These are phyloP conservation scores for Bjerkandera adusta DNA, from an alignment of 1,284 basidiomycete genomes.

Conservation along the genomic window DNA sequence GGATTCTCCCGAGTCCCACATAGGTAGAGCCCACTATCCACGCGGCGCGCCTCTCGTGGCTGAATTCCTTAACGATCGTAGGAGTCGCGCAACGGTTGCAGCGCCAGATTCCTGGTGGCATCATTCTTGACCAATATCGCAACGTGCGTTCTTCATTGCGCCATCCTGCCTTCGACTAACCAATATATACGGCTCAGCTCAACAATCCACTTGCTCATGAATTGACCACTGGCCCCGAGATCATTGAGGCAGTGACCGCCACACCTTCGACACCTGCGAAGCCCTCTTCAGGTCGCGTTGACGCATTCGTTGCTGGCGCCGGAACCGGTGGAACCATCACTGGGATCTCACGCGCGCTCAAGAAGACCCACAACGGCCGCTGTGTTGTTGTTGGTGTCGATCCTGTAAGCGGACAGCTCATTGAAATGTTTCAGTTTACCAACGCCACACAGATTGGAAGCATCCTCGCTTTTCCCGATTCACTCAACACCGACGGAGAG, in stretches of 20 bases:
- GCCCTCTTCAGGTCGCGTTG: slow-evolving; percentile 72
- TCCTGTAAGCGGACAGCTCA: slow-evolving; percentile 55
- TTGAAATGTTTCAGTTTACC: background rate
- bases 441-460: slow-evolving; percentile 66
- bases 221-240: slow-evolving; percentile 85
- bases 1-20: slow-evolving; percentile 84
- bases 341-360: slow-evolving; percentile 82
- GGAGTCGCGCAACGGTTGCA: slow-evolving; percentile 82
- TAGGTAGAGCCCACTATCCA: slow-evolving; percentile 62
- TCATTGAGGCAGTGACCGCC: slow-evolving; percentile 69
- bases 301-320: slow-evolving; percentile 85
- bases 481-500: slow-evolving; percentile 41
- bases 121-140: slow-evolving; percentile 91
- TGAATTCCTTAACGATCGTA: slow-evolving; percentile 79
- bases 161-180: slow-evolving; percentile 4
- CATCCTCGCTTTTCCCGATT: slow-evolving; percentile 75
- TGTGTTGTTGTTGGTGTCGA: slow-evolving; percentile 86
- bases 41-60: slow-evolving; percentile 54
- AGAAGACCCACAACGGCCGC: slow-evolving; percentile 70
- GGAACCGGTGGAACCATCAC: slow-evolving; percentile 96
- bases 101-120: slow-evolving; percentile 77
- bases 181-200: slow-evolving; percentile 35
- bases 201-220: slow-evolving; percentile 94
- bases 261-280: slow-evolving; percentile 55
- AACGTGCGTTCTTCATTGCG: slow-evolving; percentile 49